Percentiles rank a stretch among this genome's conserved stretches.
These are phyloP conservation scores for Penicillium paneum DNA, from an alignment of 2,329 filamentous ascomycete species.

Conservation along the genomic window DNA sequence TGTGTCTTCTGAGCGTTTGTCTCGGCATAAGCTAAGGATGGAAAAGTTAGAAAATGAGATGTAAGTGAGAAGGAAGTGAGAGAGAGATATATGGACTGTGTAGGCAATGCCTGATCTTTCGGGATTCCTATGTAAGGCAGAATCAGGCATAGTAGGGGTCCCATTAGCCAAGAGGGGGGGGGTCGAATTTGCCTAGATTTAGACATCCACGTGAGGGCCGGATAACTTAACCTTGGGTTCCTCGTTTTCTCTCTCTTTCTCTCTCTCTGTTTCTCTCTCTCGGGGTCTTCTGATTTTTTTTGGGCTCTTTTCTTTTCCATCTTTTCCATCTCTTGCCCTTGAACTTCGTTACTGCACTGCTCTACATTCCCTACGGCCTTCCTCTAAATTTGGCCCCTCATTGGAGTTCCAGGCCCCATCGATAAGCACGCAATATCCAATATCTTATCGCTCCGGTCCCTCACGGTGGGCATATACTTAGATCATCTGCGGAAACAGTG, in stretches of 20 bases:
- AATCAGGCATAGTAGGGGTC: no score
- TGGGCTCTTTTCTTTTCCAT: neutral
- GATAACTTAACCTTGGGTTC: neutral
- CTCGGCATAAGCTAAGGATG: no score
- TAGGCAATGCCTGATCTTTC: no score
- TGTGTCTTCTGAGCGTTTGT: no score
- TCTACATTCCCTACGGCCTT: neutral
- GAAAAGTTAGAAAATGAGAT: no score
- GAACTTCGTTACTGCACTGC: neutral
- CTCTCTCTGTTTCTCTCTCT: neutral
- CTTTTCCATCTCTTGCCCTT: neutral
- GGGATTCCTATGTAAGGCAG: no score
- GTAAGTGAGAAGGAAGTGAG: no score
- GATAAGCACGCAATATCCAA: slow-evolving; percentile 16
- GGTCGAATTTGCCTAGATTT: neutral
- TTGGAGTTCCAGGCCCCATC: slow-evolving; percentile 1
- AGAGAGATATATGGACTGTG: no score
- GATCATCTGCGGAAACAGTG: slow-evolving; percentile 3
- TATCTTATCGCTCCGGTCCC: slow-evolving; percentile 17
- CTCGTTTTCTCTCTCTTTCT: neutral
- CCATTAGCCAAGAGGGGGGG: no score
- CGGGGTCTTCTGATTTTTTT: neutral
- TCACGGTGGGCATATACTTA: slow-evolving; percentile 8
- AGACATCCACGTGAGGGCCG: neutral
- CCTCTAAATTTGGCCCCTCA: neutral